Conservation (phyloP, 1,284 basidiomycete species). For the Coriolopsis trogii region DNA sequence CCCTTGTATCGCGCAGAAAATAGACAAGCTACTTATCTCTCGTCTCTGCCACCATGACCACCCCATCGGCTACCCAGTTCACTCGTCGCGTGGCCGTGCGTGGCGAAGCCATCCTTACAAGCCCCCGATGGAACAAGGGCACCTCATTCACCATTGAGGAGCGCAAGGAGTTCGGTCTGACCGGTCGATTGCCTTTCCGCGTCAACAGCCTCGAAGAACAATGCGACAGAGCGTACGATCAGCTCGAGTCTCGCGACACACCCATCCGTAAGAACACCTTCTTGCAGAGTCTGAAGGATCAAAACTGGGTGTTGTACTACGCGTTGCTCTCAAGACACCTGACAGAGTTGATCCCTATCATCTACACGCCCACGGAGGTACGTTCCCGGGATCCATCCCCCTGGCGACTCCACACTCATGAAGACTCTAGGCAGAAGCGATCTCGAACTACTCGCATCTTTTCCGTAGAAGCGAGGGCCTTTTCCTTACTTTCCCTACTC, state of each 20-base stretch:
- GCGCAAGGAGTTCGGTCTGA: slow-evolving; percentile 70
- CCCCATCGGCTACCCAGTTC: slow-evolving; percentile 10
- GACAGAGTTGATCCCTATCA: slow-evolving; percentile 74
- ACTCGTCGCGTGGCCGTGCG: slow-evolving; percentile 53
- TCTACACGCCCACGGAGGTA: slow-evolving; percentile 75
- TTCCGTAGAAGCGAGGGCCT: slow-evolving; percentile 76
- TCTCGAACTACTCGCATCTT: slow-evolving; percentile 78
- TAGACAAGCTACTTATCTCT: slow-evolving; percentile 1
- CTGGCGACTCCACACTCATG: not conserved
- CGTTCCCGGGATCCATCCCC: no score
- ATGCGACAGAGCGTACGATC: slow-evolving; percentile 69
- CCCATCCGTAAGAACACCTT: slow-evolving; percentile 73
- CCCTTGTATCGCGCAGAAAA: no score
- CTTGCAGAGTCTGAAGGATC: slow-evolving; percentile 69
- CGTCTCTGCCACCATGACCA: slow-evolving; percentile 16
- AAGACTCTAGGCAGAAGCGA: slow-evolving; percentile 66
- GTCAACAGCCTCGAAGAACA: slow-evolving; percentile 81
- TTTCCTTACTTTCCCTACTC: slow-evolving; percentile 65
- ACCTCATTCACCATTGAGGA: slow-evolving; percentile 73
- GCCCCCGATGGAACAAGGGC: slow-evolving; percentile 72
- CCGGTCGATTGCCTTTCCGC: slow-evolving; percentile 76
- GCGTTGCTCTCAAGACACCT: slow-evolving; percentile 62
- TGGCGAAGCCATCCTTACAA: slow-evolving; percentile 63
- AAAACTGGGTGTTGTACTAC: slow-evolving; percentile 81
- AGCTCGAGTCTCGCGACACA: slow-evolving; percentile 51